These are phyloP conservation scores for Aspergillus sergii DNA, from an alignment of 2,329 filamentous ascomycete species.

Conservation along the genomic window DNA sequence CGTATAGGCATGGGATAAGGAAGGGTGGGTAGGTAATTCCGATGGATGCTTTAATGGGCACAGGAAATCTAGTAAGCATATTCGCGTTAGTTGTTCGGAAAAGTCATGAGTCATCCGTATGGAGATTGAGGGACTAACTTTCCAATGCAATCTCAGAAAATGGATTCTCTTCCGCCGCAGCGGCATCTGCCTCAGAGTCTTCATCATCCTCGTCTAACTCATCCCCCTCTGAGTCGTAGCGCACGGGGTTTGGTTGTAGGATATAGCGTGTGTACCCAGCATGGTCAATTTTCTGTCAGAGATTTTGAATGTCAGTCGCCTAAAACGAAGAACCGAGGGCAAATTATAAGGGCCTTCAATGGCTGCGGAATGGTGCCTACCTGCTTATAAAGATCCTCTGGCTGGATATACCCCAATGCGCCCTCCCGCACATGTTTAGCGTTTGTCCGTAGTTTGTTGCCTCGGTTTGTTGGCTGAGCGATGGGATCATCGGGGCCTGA, in stretches of 20 bases:
- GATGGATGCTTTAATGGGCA: slow-evolving; percentile 64
- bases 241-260: slow-evolving; percentile 59
- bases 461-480: slow-evolving; percentile 58
- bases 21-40: slow-evolving; percentile 62
- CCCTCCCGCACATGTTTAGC: slow-evolving; percentile 60
- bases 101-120: too few species aligned
- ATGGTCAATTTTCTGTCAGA: slow-evolving; percentile 59
- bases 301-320: slow-evolving; percentile 14
- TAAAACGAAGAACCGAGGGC: neutral
- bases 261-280: slow-evolving; percentile 64
- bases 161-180: slow-evolving; percentile 62
- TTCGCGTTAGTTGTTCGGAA: neutral
- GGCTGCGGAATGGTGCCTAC: slow-evolving; percentile 35
- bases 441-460: slow-evolving; percentile 63
- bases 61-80: slow-evolving; percentile 53
- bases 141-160: slow-evolving; percentile 61
- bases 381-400: slow-evolving; percentile 58
- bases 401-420: slow-evolving; percentile 54
- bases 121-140: slow-evolving; percentile 42
- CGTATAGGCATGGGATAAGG: slow-evolving; percentile 60
- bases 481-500: slow-evolving; percentile 55
- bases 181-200: slow-evolving; percentile 59
- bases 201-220: slow-evolving; percentile 61
- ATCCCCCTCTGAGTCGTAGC: slow-evolving; percentile 66
- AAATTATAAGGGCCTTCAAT: neutral